These are phyloP conservation scores for Sordaria brevicollis DNA, from an alignment of 495 filamentous ascomycete genomes.

Conservation along the genomic window DNA sequence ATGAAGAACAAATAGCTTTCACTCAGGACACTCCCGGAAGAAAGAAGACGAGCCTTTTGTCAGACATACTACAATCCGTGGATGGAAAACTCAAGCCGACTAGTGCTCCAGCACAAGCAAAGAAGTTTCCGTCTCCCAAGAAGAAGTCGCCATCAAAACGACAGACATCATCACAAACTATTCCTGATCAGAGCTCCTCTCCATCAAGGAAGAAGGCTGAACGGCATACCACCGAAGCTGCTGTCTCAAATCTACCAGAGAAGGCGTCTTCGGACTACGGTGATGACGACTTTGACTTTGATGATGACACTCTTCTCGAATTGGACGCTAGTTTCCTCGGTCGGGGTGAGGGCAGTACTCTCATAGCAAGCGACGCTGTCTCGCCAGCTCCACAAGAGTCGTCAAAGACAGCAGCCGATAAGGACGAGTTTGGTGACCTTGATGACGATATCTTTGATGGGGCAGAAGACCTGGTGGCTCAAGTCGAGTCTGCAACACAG, in stretches of 20 bases:
- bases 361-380: constrained; percentile 34
- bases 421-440: constrained; percentile 44
- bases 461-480: constrained; percentile 46
- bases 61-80: constrained; percentile 32
- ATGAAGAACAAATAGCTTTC: constrained; percentile 2
- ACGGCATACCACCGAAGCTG: neutral
- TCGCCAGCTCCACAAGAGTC: neutral
- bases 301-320: constrained; percentile 42
- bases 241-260: constrained; percentile 6
- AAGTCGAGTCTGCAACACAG: constrained; percentile 26
- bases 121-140: constrained; percentile 22
- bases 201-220: neutral
- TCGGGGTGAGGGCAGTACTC: constrained; percentile 40
- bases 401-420: neutral
- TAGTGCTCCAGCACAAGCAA: constrained; percentile 8
- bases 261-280: constrained; percentile 34
- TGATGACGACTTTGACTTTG: constrained; percentile 37
- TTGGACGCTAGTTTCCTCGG: constrained; percentile 35
- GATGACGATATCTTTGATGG: constrained; percentile 53
- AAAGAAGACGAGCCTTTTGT: constrained; percentile 43
- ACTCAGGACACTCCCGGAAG: constrained; percentile 12
- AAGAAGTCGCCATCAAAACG: constrained; percentile 7
- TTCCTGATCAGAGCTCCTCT: neutral
- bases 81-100: constrained; percentile 23
- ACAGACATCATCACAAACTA: neutral